A percentile compares a stretch with the other conserved stretches of the same genome.
Conservation (phyloP, 257 asterid genomes). For the Parsonsia alboflavescens region DNA sequence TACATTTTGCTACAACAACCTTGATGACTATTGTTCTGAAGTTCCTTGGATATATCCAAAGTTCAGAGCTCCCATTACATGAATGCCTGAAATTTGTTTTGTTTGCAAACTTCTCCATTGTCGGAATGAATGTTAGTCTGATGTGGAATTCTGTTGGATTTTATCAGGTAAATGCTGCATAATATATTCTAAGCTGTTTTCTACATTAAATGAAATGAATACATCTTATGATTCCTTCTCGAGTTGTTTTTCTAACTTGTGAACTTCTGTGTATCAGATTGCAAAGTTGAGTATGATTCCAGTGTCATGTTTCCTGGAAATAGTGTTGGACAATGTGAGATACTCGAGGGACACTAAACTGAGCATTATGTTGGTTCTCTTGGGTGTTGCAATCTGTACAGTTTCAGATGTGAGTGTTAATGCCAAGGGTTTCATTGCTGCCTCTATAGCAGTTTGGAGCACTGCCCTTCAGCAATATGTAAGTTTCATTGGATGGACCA, state of each 20-base stretch:
- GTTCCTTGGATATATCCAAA: conserved; percentile 48
- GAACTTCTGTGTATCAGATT: conserved; percentile 38
- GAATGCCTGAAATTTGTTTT: conserved; percentile 53
- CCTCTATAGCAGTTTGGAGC: conserved; percentile 65
- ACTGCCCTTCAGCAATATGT: conserved; percentile 67
- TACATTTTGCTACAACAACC: conserved; percentile 60
- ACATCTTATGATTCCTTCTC: not conserved
- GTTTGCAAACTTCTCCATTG: conserved; percentile 59
- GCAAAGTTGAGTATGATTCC: conserved; percentile 74
- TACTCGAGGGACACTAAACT: conserved; percentile 63
- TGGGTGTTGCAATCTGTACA: conserved; percentile 72
- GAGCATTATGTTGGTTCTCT: conserved; percentile 55
- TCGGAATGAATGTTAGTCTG: conserved; percentile 70
- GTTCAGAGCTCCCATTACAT: conserved; percentile 47
- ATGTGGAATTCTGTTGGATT: conserved; percentile 85
- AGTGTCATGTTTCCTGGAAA: conserved; percentile 58
- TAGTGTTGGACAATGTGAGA: conserved; percentile 49
- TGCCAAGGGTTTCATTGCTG: conserved; percentile 57
- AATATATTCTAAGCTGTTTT: not conserved
- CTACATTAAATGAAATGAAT: not conserved
- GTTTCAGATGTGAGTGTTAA: conserved; percentile 65
- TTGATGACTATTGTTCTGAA: conserved; percentile 48
- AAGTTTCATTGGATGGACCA: conserved; percentile 26
- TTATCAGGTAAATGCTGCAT: conserved; percentile 47
- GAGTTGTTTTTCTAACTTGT: conserved; percentile 4